These are phyloP conservation scores for Sequoiadendron giganteum DNA, from an alignment of 75 land plant genomes.

Conservation along the genomic window DNA sequence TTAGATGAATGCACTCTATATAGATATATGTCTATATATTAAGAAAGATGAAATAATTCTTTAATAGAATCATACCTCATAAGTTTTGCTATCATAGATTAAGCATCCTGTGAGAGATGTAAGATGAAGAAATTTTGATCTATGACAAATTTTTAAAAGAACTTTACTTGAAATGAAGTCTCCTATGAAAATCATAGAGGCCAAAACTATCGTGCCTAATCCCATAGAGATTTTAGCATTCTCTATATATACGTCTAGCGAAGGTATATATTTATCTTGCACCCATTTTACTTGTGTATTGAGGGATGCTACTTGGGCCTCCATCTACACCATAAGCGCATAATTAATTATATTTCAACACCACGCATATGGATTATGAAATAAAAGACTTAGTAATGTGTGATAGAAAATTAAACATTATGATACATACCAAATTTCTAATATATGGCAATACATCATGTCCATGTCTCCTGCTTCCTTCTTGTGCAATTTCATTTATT, in stretches of 20 bases:
- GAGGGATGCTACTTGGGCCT: conserved; percentile 24
- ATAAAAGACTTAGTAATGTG: not conserved
- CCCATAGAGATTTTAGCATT: conserved; percentile 34
- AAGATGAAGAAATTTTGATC: conserved; percentile 11
- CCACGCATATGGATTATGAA: not conserved
- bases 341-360: not conserved
- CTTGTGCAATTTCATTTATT: conserved; percentile 30
- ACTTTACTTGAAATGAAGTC: conserved; percentile 9
- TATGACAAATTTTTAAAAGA: conserved; percentile 13
- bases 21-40: no score
- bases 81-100: not conserved
- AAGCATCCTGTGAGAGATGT: not conserved
- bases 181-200: conserved; percentile 23
- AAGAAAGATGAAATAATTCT: no score
- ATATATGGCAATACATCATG: conserved; percentile 3
- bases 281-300: conserved; percentile 54
- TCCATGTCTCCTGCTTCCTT: conserved; percentile 21
- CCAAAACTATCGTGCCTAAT: conserved; percentile 20
- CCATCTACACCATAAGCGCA: conserved; percentile 30
- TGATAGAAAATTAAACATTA: not conserved
- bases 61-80: not conserved
- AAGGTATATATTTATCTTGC: conserved; percentile 29
- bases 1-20: not conserved
- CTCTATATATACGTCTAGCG: conserved; percentile 42
- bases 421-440: not conserved